Evolutionary conservation across 208 protist genomes (phyloP).

Genomic region (Leishmania major): DNA sequence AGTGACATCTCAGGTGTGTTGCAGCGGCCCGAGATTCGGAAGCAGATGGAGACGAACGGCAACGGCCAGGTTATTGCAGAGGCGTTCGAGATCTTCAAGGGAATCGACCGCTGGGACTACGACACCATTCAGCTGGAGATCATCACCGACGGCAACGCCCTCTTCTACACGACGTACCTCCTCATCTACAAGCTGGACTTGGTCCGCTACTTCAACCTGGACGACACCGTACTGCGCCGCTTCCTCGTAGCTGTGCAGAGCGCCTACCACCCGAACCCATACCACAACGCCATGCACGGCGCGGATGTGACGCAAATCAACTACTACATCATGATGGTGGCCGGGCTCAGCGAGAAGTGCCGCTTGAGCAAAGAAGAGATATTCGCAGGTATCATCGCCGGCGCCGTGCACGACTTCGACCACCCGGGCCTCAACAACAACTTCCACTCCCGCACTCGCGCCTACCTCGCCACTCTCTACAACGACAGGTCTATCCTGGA

Average conservation of each 20-base stretch:
- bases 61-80: conserved; percentile 60
- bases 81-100: conserved; percentile 83
- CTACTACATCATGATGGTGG: conserved; percentile 92
- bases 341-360: conserved; percentile 70
- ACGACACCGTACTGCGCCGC: conserved; percentile 76
- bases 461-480: conserved; percentile 92
- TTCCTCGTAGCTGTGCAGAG: conserved; percentile 87
- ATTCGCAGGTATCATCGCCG: conserved; percentile 89
- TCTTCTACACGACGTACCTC: conserved; percentile 88
- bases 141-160: conserved; percentile 86
- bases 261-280: conserved; percentile 91
- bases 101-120: conserved; percentile 90
- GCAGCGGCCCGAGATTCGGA: conserved; percentile 57
- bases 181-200: conserved; percentile 91
- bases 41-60: conserved; percentile 46
- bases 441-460: conserved; percentile 93
- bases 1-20: conserved; percentile 59
- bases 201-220: conserved; percentile 82
- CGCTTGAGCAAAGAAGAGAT: conserved; percentile 88
- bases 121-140: conserved; percentile 87
- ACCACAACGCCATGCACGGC: conserved; percentile 94
- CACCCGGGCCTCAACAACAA: conserved; percentile 97
- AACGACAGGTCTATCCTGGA: conserved; percentile 95
- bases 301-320: conserved; percentile 94
- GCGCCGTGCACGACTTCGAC: conserved; percentile 96